Evolutionary conservation across 768 basidiomycete species (phyloP).

Genomic region (Podaxis sp.): DNA sequence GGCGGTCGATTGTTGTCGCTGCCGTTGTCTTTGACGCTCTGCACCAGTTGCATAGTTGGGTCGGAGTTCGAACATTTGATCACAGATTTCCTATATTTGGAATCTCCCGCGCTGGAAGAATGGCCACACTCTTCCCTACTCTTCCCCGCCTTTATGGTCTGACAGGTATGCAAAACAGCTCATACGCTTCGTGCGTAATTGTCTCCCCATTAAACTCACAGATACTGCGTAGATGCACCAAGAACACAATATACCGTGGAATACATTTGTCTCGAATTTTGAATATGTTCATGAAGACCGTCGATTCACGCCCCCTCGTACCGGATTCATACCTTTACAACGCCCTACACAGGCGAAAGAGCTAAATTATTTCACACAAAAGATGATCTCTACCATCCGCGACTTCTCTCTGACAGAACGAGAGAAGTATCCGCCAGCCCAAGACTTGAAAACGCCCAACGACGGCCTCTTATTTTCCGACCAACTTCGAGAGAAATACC

Average conservation of each 20-base stretch:
- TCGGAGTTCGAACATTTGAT: conserved; percentile 9
- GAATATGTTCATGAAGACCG: conserved; percentile 30
- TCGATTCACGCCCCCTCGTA: conserved; percentile 25
- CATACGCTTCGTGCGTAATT: not conserved
- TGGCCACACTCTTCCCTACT: not conserved
- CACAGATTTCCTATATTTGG: not conserved
- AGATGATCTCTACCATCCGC: conserved; percentile 25
- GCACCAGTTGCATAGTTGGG: not conserved
- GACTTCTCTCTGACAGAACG: conserved; percentile 37
- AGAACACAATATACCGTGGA: conserved; percentile 39
- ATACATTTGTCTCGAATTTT: conserved; percentile 30
- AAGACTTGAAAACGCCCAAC: conserved; percentile 13
- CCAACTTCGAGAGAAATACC: conserved; percentile 26
- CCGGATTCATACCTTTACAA: conserved; percentile 25
- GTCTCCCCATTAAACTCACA: not conserved
- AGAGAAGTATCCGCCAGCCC: conserved; percentile 25
- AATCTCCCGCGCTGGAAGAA: not conserved
- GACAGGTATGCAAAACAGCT: too few relatives aligned
- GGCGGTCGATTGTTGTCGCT: not conserved
- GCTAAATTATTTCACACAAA: conserved; percentile 32
- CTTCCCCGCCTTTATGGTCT: too few relatives aligned
- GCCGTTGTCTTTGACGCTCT: not conserved
- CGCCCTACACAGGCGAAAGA: conserved; percentile 21
- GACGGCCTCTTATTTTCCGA: conserved; percentile 29
- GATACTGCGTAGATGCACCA: conserved; percentile 34